Evolutionary conservation across 2,329 filamentous ascomycete species (phyloP).

Genomic region (Phialocephala subalpina): DNA sequence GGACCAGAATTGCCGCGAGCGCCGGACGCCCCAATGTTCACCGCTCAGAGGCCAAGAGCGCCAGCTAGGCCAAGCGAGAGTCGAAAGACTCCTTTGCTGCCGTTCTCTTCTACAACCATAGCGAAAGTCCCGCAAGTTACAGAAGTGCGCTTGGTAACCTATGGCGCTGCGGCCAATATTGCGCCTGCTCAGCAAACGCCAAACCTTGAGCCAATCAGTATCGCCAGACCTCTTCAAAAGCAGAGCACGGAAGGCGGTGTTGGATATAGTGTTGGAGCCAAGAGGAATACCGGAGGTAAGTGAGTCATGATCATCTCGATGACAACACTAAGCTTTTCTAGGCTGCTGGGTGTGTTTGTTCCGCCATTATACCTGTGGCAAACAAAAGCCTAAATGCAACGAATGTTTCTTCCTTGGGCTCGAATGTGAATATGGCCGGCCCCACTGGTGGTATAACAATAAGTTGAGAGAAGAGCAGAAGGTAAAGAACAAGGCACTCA

Average conservation of each 20-base stretch:
- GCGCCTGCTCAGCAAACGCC: not conserved
- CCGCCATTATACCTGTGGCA: not conserved
- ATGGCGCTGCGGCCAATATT: not conserved
- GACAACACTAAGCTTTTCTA: not conserved
- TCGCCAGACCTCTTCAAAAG: not conserved
- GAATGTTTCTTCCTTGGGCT: not conserved
- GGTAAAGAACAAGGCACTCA: not conserved
- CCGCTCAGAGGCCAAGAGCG: not conserved
- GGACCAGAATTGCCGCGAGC: not conserved
- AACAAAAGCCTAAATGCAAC: not conserved
- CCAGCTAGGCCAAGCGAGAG: not conserved
- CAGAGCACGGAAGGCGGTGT: not conserved
- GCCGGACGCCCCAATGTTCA: not conserved
- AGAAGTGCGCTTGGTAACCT: not conserved
- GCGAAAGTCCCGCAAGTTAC: not conserved
- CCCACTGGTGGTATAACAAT: not conserved
- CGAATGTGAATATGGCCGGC: not conserved
- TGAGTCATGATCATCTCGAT: not conserved
- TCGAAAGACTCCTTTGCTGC: not conserved
- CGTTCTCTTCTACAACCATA: not conserved
- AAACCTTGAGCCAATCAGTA: not conserved
- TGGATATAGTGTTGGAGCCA: not conserved
- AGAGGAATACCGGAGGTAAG: not conserved
- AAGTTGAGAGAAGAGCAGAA: not conserved
- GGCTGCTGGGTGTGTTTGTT: constrained; percentile 1